Conservation (phyloP, 139 green algal species). For the Asterochloris sp. region DNA sequence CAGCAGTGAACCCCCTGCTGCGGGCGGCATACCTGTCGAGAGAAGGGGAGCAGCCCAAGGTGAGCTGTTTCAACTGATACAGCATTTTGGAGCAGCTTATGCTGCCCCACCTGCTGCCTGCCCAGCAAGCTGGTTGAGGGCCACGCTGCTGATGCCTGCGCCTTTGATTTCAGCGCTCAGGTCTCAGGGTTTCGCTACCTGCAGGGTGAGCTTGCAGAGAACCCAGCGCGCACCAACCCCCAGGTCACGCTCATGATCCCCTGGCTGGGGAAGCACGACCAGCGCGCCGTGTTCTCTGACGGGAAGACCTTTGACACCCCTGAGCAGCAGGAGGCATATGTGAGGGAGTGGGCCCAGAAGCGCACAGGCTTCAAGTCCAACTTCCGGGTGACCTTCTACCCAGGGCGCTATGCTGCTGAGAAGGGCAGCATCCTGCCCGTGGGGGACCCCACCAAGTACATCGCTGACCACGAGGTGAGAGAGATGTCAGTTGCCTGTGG, state of each 20-base stretch:
- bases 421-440: constrained; percentile 94
- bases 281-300: constrained; percentile 89
- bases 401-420: constrained; percentile 81
- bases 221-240: neutral
- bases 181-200: too few species aligned
- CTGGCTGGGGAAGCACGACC: constrained; percentile 87
- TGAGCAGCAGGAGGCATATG: constrained; percentile 82
- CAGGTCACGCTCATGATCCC: constrained; percentile 85
- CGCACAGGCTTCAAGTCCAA: constrained; percentile 86
- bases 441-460: constrained; percentile 92
- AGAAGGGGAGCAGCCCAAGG: constrained; percentile 1
- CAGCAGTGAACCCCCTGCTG: constrained; percentile 96
- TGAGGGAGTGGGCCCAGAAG: constrained; percentile 85
- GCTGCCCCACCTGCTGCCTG: too few species aligned
- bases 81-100: neutral
- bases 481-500: too few species aligned
- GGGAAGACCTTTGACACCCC: constrained; percentile 84
- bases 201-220: neutral
- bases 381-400: constrained; percentile 96
- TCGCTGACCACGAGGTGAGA: constrained; percentile 80
- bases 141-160: too few species aligned
- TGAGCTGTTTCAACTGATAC: neutral
- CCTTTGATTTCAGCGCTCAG: too few species aligned
- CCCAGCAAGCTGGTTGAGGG: too few species aligned
- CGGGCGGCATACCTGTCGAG: constrained; percentile 92